phyloP scores from a whole-genome alignment of 73 alveolate species.

The Paraurostyla sp. region DNA sequence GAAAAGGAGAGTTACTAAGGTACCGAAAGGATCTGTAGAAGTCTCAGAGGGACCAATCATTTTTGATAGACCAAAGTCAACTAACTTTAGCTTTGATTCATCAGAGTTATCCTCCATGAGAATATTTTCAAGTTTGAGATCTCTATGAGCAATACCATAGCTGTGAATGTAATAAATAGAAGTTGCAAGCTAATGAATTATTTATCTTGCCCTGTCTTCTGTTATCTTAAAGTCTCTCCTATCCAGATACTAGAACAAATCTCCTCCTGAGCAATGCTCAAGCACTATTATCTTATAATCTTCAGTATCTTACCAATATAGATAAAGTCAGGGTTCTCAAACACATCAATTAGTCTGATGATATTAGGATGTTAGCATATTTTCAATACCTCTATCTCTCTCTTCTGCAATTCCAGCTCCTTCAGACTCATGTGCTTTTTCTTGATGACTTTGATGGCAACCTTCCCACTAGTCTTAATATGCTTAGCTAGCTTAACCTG shows the following conservation, averaged over 20 bases:
- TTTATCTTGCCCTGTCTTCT: conserved; percentile 60
- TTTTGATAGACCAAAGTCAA: conserved; percentile 59
- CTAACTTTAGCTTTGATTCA: conserved; percentile 36
- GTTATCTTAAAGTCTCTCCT: conserved; percentile 44
- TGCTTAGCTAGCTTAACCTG: conserved; percentile 41
- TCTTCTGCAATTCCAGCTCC: conserved; percentile 50
- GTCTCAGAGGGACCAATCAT: conserved; percentile 55
- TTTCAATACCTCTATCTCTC: conserved; percentile 62
- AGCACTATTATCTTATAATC: conserved; percentile 31
- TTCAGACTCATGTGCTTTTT: conserved; percentile 29
- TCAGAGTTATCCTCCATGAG: conserved; percentile 46
- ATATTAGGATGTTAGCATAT: conserved; percentile 61
- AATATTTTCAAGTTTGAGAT: conserved; percentile 66
- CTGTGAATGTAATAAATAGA: conserved; percentile 64
- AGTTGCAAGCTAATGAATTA: conserved; percentile 50
- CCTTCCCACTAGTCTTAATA: conserved; percentile 2
- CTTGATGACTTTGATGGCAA: conserved; percentile 50
- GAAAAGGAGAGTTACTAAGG: conserved; percentile 25
- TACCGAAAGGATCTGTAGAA: conserved; percentile 49
- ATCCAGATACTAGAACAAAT: conserved; percentile 41
- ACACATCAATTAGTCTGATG: conserved; percentile 77
- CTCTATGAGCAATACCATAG: conserved; percentile 75
- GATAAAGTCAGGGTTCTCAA: conserved; percentile 85
- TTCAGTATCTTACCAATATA: conserved; percentile 58
- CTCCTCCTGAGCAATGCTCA: conserved; percentile 56